Percentiles rank a stretch among this genome's conserved stretches.
Evolutionary conservation across 129 eudicot species (phyloP).

Genomic region (Pittosporum tobira): DNA sequence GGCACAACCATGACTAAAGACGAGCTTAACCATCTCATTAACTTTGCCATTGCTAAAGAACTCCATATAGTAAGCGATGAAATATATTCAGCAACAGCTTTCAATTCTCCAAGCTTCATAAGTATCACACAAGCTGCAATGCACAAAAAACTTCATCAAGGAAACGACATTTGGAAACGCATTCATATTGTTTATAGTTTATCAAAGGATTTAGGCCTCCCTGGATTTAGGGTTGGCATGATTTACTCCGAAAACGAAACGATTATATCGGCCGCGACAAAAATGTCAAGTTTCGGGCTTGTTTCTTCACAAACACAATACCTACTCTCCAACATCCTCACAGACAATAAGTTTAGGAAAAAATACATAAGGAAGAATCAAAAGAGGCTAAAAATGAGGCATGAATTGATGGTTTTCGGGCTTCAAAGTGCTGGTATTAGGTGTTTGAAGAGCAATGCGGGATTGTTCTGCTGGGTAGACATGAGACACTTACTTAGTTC

Average conservation of each 20-base stretch:
- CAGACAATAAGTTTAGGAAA: conserved; percentile 34
- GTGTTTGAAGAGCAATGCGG: conserved; percentile 49
- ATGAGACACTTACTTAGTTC: conserved; percentile 34
- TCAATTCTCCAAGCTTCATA: conserved; percentile 13
- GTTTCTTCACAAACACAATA: conserved; percentile 58
- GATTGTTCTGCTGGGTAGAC: conserved; percentile 54
- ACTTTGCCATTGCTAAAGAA: conserved; percentile 13
- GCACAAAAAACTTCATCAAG: background rate
- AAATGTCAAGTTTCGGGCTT: conserved; percentile 67
- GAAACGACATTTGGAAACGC: conserved; percentile 1
- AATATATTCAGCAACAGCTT: conserved; percentile 31
- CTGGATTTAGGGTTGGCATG: conserved; percentile 54
- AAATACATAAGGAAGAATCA: conserved; percentile 28
- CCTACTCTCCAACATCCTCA: conserved; percentile 40
- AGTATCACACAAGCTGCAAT: conserved; percentile 17
- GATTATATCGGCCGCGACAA: conserved; percentile 44
- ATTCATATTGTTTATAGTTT: conserved; percentile 33
- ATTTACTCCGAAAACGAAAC: conserved; percentile 44
- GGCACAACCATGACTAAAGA: conserved; percentile 22
- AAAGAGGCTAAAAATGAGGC: conserved; percentile 32
- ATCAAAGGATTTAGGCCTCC: conserved; percentile 46
- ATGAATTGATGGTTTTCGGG: conserved; percentile 27
- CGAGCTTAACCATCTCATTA: conserved; percentile 19
- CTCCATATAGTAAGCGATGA: conserved; percentile 31
- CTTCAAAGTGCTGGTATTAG: conserved; percentile 21